Evolutionary conservation across 257 asterid species (phyloP).

Genomic region (Agastache rugosa): DNA sequence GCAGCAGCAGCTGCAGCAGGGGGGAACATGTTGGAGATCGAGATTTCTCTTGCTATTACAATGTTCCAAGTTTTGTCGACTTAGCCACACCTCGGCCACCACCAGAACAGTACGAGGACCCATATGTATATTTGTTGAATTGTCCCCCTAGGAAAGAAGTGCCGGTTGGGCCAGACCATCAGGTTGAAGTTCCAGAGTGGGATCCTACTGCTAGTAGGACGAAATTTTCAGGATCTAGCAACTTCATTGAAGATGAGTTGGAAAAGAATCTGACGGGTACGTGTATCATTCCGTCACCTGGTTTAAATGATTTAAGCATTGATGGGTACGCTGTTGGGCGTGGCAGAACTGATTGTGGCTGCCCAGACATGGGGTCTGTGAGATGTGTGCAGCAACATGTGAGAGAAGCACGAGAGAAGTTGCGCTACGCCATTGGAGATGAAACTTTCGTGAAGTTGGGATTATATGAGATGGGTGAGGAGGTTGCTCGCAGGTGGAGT

Average conservation of each 20-base stretch:
- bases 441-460: constrained; percentile 58
- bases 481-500: constrained; percentile 59
- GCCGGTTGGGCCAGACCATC: constrained; percentile 70
- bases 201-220: constrained; percentile 32
- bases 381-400: constrained; percentile 72
- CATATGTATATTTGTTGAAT: constrained; percentile 45
- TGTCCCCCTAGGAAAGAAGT: constrained; percentile 57
- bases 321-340: constrained; percentile 42
- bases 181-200: constrained; percentile 71
- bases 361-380: constrained; percentile 66
- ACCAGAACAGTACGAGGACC: constrained; percentile 45
- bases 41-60: constrained; percentile 38
- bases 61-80: constrained; percentile 44
- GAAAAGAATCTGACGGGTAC: constrained; percentile 47
- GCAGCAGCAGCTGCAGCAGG: constrained; percentile 43
- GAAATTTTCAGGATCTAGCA: constrained; percentile 25
- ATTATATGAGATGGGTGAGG: constrained; percentile 73
- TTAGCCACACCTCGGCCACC: constrained; percentile 47
- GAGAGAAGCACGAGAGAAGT: constrained; percentile 59
- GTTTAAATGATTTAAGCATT: constrained; percentile 25
- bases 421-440: constrained; percentile 56
- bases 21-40: constrained; percentile 52
- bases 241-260: constrained; percentile 31
- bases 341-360: constrained; percentile 55
- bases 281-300: constrained; percentile 46